These are phyloP conservation scores for Medicago arabica DNA, from an alignment of 306 rosid genomes.

Conservation along the genomic window DNA sequence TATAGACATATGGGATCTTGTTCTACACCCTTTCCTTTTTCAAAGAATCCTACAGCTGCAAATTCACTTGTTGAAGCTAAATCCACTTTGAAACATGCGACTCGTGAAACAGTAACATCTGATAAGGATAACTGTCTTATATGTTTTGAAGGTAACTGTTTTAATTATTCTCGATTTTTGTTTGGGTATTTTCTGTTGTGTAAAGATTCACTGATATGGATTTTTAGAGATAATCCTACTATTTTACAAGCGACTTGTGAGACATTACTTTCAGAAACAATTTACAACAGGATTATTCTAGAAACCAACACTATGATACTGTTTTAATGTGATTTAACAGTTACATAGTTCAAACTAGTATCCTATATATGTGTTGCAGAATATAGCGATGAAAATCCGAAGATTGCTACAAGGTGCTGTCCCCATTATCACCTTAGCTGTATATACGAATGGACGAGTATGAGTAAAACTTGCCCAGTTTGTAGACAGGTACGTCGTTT, in stretches of 20 bases:
- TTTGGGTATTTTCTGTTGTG: no score
- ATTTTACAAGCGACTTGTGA: no score
- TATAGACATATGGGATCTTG: background rate
- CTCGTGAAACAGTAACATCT: no score
- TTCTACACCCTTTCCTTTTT: background rate
- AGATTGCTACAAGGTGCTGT: constrained; percentile 40
- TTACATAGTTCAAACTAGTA: background rate
- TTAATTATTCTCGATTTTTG: no score
- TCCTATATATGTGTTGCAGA: constrained; percentile 31
- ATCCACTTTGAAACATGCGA: background rate
- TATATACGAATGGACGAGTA: constrained; percentile 55
- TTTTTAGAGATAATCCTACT: no score
- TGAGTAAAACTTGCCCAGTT: constrained; percentile 46
- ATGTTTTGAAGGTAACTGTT: no score
- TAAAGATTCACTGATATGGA: no score
- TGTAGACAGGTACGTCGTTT: constrained; percentile 47
- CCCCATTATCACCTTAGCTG: constrained; percentile 59
- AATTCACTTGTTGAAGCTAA: background rate
- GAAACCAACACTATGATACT: no score
- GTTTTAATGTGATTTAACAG: no score
- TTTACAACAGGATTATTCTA: no score
- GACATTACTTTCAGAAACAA: no score
- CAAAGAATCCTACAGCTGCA: background rate
- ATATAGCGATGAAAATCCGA: constrained; percentile 51
- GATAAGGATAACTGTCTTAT: no score